phyloP scores from a whole-genome alignment of 768 basidiomycete genomes.

The Phaffia australis region DNA sequence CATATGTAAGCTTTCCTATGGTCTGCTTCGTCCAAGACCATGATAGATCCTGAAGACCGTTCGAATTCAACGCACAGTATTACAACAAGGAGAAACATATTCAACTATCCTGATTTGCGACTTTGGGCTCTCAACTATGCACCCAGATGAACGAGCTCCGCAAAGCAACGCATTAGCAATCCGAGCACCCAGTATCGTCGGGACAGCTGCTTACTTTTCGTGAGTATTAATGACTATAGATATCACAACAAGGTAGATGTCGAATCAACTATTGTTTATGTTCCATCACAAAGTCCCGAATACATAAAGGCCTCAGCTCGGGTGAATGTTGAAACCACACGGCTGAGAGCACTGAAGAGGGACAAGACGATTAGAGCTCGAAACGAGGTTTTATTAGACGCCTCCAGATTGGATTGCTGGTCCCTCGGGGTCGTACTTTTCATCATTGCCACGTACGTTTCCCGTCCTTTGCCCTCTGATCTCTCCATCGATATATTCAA shows the following conservation, averaged over 20 bases:
- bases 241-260: neutral
- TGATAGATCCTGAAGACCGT: neutral
- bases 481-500: neutral
- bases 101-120: conserved; percentile 24
- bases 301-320: conserved; percentile 3
- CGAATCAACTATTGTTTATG: neutral
- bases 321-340: neutral
- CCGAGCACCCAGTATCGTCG: conserved; percentile 14
- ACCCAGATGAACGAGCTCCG: neutral
- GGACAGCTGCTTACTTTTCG: conserved; percentile 15
- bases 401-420: conserved; percentile 15
- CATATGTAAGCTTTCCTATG: conserved; percentile 1
- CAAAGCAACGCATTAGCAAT: neutral
- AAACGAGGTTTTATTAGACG: conserved; percentile 7
- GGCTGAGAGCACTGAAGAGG: neutral
- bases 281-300: neutral
- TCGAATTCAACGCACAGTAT: neutral
- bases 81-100: conserved; percentile 12
- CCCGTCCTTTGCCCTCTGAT: neutral
- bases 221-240: neutral
- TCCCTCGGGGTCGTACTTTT: conserved; percentile 12
- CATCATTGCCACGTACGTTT: conserved; percentile 16
- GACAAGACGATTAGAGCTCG: neutral
- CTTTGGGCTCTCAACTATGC: conserved; percentile 18
- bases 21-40: no score